Evolutionary conservation across 257 asterid species (phyloP).

Genomic region (Solanum ossicruentum): DNA sequence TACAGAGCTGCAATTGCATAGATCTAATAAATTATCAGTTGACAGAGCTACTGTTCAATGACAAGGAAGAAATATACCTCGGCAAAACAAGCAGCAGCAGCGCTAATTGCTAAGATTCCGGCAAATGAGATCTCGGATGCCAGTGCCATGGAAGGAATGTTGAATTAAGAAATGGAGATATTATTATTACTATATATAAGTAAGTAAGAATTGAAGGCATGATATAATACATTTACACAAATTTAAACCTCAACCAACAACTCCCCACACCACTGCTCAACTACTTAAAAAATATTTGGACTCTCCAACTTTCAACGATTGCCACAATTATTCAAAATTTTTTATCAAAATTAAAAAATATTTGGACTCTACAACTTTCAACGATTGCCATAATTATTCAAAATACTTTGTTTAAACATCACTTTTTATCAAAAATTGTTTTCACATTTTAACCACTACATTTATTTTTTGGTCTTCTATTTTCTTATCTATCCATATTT

Average conservation of each 20-base stretch:
- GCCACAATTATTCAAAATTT: too few species aligned
- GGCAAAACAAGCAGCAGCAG: slow-evolving; percentile 83
- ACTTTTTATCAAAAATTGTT: background rate
- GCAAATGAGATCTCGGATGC: slow-evolving; percentile 64
- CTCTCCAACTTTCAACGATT: background rate
- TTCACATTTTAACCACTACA: background rate
- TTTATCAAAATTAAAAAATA: background rate
- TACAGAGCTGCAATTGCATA: slow-evolving; percentile 51
- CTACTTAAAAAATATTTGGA: background rate
- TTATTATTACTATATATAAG: background rate
- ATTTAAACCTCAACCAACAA: background rate
- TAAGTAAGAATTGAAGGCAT: background rate
- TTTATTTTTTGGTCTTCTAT: too few species aligned
- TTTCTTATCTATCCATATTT: too few species aligned
- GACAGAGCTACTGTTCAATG: background rate
- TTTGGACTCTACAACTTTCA: background rate
- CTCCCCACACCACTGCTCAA: background rate
- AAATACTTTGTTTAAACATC: background rate
- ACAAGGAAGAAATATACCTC: slow-evolving; percentile 36
- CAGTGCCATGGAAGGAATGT: slow-evolving; percentile 39
- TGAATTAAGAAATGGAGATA: background rate
- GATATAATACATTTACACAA: background rate
- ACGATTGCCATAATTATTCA: background rate
- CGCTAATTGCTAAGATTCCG: slow-evolving; percentile 61
- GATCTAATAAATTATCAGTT: background rate